Conservation (phyloP, 2,329 filamentous ascomycete genomes). For the Apiospora kogelbergensis region DNA sequence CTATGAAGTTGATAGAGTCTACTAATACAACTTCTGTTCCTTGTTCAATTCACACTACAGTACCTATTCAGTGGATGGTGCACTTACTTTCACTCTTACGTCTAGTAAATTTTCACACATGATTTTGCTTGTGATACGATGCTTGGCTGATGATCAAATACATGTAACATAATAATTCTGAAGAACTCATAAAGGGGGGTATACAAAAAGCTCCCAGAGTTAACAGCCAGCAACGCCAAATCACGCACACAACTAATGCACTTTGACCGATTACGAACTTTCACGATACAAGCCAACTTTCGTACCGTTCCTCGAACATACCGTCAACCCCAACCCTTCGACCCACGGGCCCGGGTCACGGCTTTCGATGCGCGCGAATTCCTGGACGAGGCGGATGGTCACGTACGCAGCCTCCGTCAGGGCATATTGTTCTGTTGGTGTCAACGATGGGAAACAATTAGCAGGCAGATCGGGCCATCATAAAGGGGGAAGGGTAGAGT, state of each 20-base stretch:
- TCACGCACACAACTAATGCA: too few species aligned
- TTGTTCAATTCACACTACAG: too few species aligned
- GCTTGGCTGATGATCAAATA: too few species aligned
- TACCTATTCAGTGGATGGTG: too few species aligned
- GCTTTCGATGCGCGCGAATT: constrained; percentile 11
- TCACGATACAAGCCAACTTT: not conserved
- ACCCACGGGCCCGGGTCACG: constrained; percentile 11
- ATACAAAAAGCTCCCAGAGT: not conserved
- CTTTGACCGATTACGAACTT: too few species aligned
- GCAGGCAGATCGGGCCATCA: too few species aligned
- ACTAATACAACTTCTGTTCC: too few species aligned
- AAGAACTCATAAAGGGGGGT: not conserved
- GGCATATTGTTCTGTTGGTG: constrained; percentile 13
- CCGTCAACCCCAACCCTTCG: constrained; percentile 1
- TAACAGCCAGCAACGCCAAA: not conserved
- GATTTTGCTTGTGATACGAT: too few species aligned
- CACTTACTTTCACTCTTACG: too few species aligned
- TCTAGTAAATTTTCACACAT: too few species aligned
- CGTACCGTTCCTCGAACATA: not conserved
- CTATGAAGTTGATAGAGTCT: too few species aligned
- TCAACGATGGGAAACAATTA: too few species aligned
- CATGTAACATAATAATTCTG: not conserved
- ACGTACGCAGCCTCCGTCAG: constrained; percentile 13
- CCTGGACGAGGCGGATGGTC: constrained; percentile 4
- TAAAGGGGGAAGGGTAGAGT: not conserved